Evolutionary conservation across 1,139 yeast genomes (phyloP), one percentile per base, ranked within the genome.

Genomic region (Saccharomyces pastorianus): DNA sequence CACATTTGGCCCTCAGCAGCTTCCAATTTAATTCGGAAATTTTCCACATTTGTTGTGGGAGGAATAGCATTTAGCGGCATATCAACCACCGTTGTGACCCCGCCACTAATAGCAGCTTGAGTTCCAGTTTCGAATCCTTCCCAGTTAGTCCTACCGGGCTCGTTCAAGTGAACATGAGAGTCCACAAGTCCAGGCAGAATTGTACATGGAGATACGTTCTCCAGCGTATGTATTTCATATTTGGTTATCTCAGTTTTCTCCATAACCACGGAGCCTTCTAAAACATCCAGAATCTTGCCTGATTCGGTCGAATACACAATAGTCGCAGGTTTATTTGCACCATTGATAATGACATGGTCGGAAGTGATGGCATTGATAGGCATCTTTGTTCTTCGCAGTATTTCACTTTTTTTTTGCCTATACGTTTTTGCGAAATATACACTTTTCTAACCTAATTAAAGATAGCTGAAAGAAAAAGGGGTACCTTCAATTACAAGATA

Each of bases 1-100:
- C 96, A 90, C 56, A 91, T 80, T 69, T 90, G 87, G 52, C 82
- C 85, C 58, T 75, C 72, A 1, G 96, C 95, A 1, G 97, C 96
- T 17, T 77, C 74, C 56, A 88, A 75, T 68, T 91, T 91, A 57
- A 78, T 73, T 55, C 85, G 77, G 66, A 91, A 81, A 70, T 90
- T 88, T 57, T 79, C 82, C 2, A 90, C 77, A 2, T 87, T 88
- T 1, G 97, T 90, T 1, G 97, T 91, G 28, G 97, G 97, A 0
- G 97, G 97, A 53, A 90, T 85, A 2, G 97, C 96, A 69, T 91
- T 91, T 64, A 91, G 74, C 0, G 98, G 98, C 98, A 91, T 91
- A 68, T 91, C 98, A 29, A 91, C 81, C 13, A 91, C 95, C 0
- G 97, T 89, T 23, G 98, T 91, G 50, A 91, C 97, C 57, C 98